A percentile compares a stretch with the other conserved stretches of the same genome.
Evolutionary conservation across 2,329 filamentous ascomycete species (phyloP).

Genomic region (Tothia fuscella): DNA sequence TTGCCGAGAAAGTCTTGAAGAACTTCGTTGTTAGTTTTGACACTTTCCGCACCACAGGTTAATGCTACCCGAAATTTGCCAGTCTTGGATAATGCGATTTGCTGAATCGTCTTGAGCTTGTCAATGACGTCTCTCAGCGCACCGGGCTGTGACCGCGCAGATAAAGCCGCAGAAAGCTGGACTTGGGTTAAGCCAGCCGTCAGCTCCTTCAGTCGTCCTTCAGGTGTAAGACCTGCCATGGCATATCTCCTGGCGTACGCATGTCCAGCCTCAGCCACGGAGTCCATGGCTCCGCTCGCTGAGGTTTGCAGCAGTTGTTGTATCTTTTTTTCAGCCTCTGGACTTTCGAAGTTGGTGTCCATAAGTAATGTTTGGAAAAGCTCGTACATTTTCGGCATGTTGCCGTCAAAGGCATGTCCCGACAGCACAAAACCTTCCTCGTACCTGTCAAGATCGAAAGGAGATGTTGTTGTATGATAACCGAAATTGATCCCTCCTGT

Average conservation of each 20-base stretch:
- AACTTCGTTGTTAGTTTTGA: constrained; percentile 55
- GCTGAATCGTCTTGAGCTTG: constrained; percentile 78
- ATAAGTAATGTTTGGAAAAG: constrained; percentile 67
- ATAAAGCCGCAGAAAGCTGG: constrained; percentile 68
- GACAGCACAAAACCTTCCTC: constrained; percentile 75
- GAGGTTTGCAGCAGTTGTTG: constrained; percentile 76
- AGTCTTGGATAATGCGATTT: constrained; percentile 57
- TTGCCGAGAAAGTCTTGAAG: constrained; percentile 58
- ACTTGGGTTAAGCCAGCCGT: constrained; percentile 86
- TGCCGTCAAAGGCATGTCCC: constrained; percentile 79
- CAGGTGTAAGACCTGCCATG: constrained; percentile 63
- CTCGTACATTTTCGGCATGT: constrained; percentile 84
- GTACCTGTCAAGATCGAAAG: constrained; percentile 55
- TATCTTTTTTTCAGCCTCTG: constrained; percentile 70
- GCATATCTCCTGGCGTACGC: constrained; percentile 75
- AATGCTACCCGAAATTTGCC: constrained; percentile 65
- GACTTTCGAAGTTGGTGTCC: constrained; percentile 81
- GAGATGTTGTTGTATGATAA: constrained; percentile 71
- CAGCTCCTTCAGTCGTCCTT: constrained; percentile 66
- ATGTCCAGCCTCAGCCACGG: constrained; percentile 83
- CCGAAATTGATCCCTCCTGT: constrained; percentile 81
- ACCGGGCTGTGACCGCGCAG: constrained; percentile 57
- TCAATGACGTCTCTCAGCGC: constrained; percentile 62
- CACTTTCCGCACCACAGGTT: constrained; percentile 70
- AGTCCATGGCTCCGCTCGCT: constrained; percentile 81